A percentile compares a stretch with the other conserved stretches of the same genome.
phyloP scores from a whole-genome alignment of 1,139 yeast species.

The Debaryomyces fabryi region DNA sequence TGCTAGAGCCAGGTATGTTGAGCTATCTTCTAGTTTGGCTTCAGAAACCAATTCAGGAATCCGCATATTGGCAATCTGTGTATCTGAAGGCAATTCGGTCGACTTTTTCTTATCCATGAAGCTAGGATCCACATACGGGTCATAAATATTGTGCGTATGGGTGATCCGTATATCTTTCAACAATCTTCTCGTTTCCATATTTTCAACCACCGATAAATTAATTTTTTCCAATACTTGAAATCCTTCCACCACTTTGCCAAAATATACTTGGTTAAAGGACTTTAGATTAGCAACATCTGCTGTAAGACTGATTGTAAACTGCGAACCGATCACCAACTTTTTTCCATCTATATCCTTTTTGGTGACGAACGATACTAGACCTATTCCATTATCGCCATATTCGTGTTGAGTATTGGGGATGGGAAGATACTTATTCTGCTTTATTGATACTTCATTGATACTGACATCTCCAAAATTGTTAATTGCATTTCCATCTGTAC shows the following conservation, averaged over 20 bases:
- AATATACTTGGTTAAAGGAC: constrained; percentile 18
- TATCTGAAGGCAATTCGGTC: constrained; percentile 11
- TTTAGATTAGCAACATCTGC: constrained; percentile 14
- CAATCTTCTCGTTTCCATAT: constrained; percentile 31
- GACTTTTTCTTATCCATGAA: constrained; percentile 1
- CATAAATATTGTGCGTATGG: constrained; percentile 53
- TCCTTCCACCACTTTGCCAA: constrained; percentile 61
- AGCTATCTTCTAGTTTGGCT: constrained; percentile 10
- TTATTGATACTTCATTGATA: constrained; percentile 1
- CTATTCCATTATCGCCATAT: constrained; percentile 8
- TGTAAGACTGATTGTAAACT: constrained; percentile 31
- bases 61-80: constrained; percentile 17
- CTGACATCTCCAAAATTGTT: constrained; percentile 12
- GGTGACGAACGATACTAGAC: constrained; percentile 40
- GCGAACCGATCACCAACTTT: constrained; percentile 23
- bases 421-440: constrained; percentile 6
- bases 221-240: constrained; percentile 47
- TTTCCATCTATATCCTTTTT: constrained; percentile 14
- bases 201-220: constrained; percentile 43
- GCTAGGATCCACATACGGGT: constrained; percentile 50
- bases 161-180: constrained; percentile 54
- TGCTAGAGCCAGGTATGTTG: constrained; percentile 47
- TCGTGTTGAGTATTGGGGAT: not conserved
- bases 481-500: constrained; percentile 26
- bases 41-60: constrained; percentile 10